Percentiles rank a stretch among this genome's conserved stretches.
Evolutionary conservation across 805 yeast species (phyloP).

Genomic region (Spathaspora hagerdaliae): DNA sequence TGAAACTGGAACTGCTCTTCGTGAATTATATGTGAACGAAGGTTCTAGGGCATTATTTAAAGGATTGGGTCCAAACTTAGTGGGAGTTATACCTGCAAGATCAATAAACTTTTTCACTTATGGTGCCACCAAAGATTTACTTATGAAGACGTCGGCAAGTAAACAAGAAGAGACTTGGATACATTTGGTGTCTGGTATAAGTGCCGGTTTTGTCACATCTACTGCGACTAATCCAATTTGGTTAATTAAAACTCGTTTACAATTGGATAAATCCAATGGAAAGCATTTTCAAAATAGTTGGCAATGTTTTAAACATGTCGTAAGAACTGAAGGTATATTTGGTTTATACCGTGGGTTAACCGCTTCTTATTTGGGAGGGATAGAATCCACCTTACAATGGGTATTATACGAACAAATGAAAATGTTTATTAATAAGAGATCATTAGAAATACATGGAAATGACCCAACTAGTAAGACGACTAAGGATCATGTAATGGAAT

Average conservation of each 20-base stretch:
- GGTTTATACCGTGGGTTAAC: constrained; percentile 89
- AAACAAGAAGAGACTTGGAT: constrained; percentile 81
- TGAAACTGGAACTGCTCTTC: constrained; percentile 75
- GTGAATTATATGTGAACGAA: constrained; percentile 65
- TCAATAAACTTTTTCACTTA: constrained; percentile 95
- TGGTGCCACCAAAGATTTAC: constrained; percentile 81
- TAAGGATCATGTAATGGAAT: constrained; percentile 68
- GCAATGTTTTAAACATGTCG: constrained; percentile 73
- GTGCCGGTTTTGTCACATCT: constrained; percentile 91
- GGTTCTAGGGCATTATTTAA: constrained; percentile 85
- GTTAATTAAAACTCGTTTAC: constrained; percentile 92
- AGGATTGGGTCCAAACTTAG: constrained; percentile 94
- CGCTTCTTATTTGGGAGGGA: constrained; percentile 91
- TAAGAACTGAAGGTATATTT: constrained; percentile 69
- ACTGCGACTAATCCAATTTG: constrained; percentile 98
- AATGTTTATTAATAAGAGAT: constrained; percentile 51
- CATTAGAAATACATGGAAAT: constrained; percentile 31
- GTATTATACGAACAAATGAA: constrained; percentile 95
- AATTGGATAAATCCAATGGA: constrained; percentile 70
- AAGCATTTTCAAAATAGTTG: constrained; percentile 75
- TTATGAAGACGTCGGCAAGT: constrained; percentile 46
- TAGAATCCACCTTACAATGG: constrained; percentile 94
- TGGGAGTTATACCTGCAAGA: constrained; percentile 97
- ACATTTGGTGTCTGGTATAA: constrained; percentile 80
- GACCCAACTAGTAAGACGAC: constrained; percentile 33